A percentile compares a stretch with the other conserved stretches of the same genome.
Conservation (phyloP, 2,329 filamentous ascomycete species). For the Nigrospora sphaerica region DNA sequence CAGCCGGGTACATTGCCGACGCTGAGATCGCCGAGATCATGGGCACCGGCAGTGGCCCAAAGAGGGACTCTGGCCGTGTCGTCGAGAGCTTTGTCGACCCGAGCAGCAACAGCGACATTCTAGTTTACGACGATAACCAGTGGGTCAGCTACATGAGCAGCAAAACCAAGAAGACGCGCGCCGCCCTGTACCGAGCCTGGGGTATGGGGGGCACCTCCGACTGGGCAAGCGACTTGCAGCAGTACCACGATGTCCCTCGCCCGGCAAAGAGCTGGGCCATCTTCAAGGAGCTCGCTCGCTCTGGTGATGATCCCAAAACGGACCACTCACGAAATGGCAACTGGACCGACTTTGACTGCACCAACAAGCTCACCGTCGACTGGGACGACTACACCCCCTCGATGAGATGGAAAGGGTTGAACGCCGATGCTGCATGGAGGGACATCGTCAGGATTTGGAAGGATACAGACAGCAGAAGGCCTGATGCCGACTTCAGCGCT, state of each 20-base stretch:
- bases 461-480: slow-evolving; percentile 4
- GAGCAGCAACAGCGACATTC: slow-evolving; percentile 9
- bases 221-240: slow-evolving; percentile 19
- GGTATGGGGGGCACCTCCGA: slow-evolving; percentile 13
- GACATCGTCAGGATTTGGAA: slow-evolving; percentile 16
- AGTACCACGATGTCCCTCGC: slow-evolving; percentile 10
- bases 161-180: slow-evolving; percentile 5
- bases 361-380: not conserved
- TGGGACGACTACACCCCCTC: not conserved
- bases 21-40: slow-evolving; percentile 29
- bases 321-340: slow-evolving; percentile 7
- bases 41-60: not conserved
- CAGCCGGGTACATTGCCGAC: slow-evolving; percentile 28
- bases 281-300: slow-evolving; percentile 6
- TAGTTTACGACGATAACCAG: slow-evolving; percentile 12
- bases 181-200: slow-evolving; percentile 3
- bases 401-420: slow-evolving; percentile 16
- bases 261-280: slow-evolving; percentile 7
- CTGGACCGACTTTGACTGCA: slow-evolving; percentile 5
- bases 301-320: slow-evolving; percentile 1
- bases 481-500: too few species aligned
- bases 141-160: slow-evolving; percentile 10
- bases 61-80: not conserved
- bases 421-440: slow-evolving; percentile 16
- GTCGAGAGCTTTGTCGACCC: slow-evolving; percentile 6